Conservation (phyloP, 2,329 filamentous ascomycete genomes). For the Aspergillus vadensis region DNA sequence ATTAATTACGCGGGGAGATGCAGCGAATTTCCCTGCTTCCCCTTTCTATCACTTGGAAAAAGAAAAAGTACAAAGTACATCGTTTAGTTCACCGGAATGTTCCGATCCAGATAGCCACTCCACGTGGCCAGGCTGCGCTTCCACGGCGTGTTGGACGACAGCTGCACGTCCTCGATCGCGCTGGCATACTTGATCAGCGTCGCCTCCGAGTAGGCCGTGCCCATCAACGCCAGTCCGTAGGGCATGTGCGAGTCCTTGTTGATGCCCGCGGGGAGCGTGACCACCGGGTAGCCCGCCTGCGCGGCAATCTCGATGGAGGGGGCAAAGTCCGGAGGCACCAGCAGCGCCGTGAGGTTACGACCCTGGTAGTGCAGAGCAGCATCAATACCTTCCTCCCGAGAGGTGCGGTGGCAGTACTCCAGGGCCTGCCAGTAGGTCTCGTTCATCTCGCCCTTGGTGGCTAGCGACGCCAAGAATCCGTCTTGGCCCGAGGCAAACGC, state of each 20-base stretch:
- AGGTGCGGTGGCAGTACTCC: slow-evolving; percentile 59
- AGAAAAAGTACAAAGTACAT: too few species aligned
- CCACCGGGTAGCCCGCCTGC: slow-evolving; percentile 73
- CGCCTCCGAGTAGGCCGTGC: slow-evolving; percentile 63
- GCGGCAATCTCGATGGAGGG: slow-evolving; percentile 71
- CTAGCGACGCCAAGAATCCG: slow-evolving; percentile 65
- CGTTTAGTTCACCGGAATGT: slow-evolving; percentile 32
- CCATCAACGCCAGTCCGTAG: slow-evolving; percentile 61
- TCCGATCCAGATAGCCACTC: slow-evolving; percentile 52
- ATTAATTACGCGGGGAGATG: too few species aligned
- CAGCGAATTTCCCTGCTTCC: too few species aligned
- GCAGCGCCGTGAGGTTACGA: slow-evolving; percentile 59
- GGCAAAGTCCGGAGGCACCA: slow-evolving; percentile 69
- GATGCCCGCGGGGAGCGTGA: slow-evolving; percentile 67
- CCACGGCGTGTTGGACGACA: slow-evolving; percentile 45
- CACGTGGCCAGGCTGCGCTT: slow-evolving; percentile 56
- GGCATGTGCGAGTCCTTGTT: slow-evolving; percentile 59
- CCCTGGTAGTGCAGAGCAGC: slow-evolving; percentile 58
- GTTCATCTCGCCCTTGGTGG: slow-evolving; percentile 62
- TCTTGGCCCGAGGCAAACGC: slow-evolving; percentile 73
- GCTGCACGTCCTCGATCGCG: slow-evolving; percentile 63
- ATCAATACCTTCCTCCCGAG: slow-evolving; percentile 69
- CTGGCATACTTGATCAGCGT: slow-evolving; percentile 63
- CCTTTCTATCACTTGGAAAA: too few species aligned
- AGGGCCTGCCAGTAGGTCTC: slow-evolving; percentile 70